Conservation (phyloP, 2,329 filamentous ascomycete species). For the Lachnellula subtilissima region DNA sequence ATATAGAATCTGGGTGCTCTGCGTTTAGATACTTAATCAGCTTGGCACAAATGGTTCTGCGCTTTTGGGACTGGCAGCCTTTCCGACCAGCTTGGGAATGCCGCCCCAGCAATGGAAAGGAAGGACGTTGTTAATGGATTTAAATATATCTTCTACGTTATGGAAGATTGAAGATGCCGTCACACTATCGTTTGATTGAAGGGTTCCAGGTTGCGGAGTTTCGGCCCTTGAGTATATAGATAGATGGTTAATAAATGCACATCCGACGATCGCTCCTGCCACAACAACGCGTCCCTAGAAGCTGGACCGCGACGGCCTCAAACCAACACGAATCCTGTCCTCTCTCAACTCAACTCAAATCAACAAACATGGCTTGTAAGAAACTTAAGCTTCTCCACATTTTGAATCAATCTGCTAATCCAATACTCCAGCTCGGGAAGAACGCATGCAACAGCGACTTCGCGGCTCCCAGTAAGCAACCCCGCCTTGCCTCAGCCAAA, state of each 20-base stretch:
- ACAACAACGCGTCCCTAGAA: not conserved
- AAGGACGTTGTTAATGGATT: not conserved
- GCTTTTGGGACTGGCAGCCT: slow-evolving; percentile 25
- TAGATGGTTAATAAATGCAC: no score
- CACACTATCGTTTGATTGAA: no score
- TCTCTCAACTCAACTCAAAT: not conserved
- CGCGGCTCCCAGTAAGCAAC: slow-evolving; percentile 56
- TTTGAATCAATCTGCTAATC: slow-evolving; percentile 8
- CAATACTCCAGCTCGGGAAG: slow-evolving; percentile 45
- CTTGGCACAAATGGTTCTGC: slow-evolving; percentile 19
- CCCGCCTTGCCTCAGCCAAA: not conserved
- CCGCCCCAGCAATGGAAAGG: slow-evolving; percentile 1
- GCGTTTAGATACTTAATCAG: slow-evolving; percentile 30
- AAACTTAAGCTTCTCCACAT: not conserved
- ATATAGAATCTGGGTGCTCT: slow-evolving; percentile 32
- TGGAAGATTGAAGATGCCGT: no score
- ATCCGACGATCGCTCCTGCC: no score
- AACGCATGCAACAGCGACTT: slow-evolving; percentile 60
- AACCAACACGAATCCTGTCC: no score
- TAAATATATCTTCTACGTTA: no score
- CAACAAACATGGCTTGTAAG: slow-evolving; percentile 17
- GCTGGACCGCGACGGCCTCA: slow-evolving; percentile 3
- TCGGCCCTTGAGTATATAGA: no score
- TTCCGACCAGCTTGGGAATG: not conserved
- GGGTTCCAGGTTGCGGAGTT: no score